Base-by-base conservation (phyloP, 805 yeast species). In the Scheffersomyces spartinae region DNA sequence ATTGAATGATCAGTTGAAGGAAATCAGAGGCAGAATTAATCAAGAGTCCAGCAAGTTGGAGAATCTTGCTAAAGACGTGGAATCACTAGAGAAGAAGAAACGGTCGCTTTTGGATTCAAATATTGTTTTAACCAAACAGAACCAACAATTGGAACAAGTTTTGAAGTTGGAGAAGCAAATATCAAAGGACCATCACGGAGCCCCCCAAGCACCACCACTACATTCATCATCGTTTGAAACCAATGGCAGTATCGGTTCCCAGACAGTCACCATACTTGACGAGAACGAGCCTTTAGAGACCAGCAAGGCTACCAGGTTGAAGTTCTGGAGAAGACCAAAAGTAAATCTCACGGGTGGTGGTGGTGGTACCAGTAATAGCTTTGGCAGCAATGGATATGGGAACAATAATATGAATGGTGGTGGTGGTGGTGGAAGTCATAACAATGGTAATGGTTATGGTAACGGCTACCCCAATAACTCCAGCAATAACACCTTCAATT, bases 61-160 rank as follows among this genome's bases (percentile, higher is more conserved):
- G 2, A 45, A 46, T 5, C 35, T 76, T 18, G 30, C 54, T 12
- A 55, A 52, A 21, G 84, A 78, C 20, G 59, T 79, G 9, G 64
- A 59, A 24, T 63, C 53, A 11, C 52, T 84, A 33, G 61, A 52
- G 16, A 32, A 38, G 1, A 64, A 65, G 24, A 75, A 67, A 47
- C 56, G 52, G 17, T 47, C 51, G 10, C 48, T 83, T 12, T 14
- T 32, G 21, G 53, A 49, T 11, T 35, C 36, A 15, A 53, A 46
- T 32, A 42, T 31, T 24, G 35, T 27, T 11, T 38, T 44, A 19
- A 24, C 36, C n/a, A 52, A 47, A 19, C 42, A 44, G 20, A 41
- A 42, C 25, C 36, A 30, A 21, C 34, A 29, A 10, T 26, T 39
- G 25, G 38, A 36, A 24, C 25, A 22, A 14, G n/a, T n/a, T n/a